Percentiles rank a stretch among this genome's conserved stretches.
These are phyloP conservation scores for Aspergillus clavatus DNA, from an alignment of 2,329 filamentous ascomycete species.

Conservation along the genomic window DNA sequence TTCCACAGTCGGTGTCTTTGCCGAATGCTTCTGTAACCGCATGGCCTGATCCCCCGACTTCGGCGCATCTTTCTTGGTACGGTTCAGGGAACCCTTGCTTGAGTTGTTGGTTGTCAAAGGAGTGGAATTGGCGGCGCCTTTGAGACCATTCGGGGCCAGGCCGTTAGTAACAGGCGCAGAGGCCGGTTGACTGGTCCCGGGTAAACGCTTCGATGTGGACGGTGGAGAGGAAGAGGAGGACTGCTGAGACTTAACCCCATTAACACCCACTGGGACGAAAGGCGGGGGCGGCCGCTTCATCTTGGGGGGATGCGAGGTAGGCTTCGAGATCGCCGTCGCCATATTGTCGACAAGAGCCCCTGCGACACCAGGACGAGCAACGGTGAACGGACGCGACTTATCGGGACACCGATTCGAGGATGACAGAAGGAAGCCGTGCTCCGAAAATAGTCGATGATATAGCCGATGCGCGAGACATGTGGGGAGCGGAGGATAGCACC, in stretches of 20 bases:
- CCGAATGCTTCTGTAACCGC: conserved; percentile 32
- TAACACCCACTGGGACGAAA: conserved; percentile 57
- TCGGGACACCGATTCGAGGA: conserved; percentile 21
- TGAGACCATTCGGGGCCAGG: conserved; percentile 44
- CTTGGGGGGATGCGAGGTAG: conserved; percentile 49
- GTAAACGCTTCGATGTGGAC: conserved; percentile 52
- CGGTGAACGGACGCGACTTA: conserved; percentile 21
- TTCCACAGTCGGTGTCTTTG: conserved; percentile 25
- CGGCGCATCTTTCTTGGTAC: conserved; percentile 55
- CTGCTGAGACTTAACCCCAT: conserved; percentile 54
- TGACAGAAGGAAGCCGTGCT: conserved; percentile 27
- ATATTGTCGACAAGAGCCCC: conserved; percentile 26
- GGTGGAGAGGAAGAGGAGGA: conserved; percentile 54
- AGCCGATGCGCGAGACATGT: conserved; percentile 43
- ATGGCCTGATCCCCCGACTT: conserved; percentile 31
- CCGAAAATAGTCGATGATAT: conserved; percentile 34
- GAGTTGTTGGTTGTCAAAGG: conserved; percentile 5
- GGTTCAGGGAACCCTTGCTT: conserved; percentile 39
- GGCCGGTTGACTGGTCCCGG: conserved; percentile 50
- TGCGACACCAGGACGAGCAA: conserved; percentile 17
- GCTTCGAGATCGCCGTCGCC: conserved; percentile 44
- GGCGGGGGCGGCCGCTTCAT: conserved; percentile 64
- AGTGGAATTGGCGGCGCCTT: conserved; percentile 23
- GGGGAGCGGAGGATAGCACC: conserved; percentile 36
- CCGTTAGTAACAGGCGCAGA: conserved; percentile 37